Conservation (phyloP, 306 rosid species). For the Abrus precatorius region DNA sequence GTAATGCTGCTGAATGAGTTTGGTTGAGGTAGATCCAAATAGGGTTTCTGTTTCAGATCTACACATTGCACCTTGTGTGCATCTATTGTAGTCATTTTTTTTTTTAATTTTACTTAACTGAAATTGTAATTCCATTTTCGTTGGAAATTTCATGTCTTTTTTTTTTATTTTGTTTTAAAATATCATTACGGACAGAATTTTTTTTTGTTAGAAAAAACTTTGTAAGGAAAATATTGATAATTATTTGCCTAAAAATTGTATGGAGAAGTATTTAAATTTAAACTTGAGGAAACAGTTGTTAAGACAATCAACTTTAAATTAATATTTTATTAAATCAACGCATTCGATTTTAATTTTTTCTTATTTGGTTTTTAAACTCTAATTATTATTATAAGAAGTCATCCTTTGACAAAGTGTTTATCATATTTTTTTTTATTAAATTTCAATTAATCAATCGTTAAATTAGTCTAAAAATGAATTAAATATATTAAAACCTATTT, state of each 20-base stretch:
- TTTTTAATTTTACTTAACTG: neutral
- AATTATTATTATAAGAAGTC: no score
- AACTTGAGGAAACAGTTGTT: no score
- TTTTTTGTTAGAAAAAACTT: neutral
- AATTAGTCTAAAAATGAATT: no score
- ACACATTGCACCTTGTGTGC: neutral
- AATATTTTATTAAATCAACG: no score
- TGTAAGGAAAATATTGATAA: neutral
- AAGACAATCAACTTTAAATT: no score
- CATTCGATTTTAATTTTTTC: no score
- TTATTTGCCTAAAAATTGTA: neutral
- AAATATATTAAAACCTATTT: no score
- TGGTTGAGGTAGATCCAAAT: neutral
- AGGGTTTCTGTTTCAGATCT: neutral
- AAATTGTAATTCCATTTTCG: neutral
- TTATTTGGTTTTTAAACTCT: no score
- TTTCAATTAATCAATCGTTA: no score
- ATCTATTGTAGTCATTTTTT: neutral
- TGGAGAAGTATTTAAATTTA: no score
- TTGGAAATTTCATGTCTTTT: neutral
- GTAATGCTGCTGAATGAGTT: neutral
- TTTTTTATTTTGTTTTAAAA: neutral
- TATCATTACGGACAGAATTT: neutral
- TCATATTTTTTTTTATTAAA: no score
- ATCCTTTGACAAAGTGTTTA: no score